These are phyloP conservation scores for Onygenales sp. DNA, from an alignment of 2,329 filamentous ascomycete species.

Conservation along the genomic window DNA sequence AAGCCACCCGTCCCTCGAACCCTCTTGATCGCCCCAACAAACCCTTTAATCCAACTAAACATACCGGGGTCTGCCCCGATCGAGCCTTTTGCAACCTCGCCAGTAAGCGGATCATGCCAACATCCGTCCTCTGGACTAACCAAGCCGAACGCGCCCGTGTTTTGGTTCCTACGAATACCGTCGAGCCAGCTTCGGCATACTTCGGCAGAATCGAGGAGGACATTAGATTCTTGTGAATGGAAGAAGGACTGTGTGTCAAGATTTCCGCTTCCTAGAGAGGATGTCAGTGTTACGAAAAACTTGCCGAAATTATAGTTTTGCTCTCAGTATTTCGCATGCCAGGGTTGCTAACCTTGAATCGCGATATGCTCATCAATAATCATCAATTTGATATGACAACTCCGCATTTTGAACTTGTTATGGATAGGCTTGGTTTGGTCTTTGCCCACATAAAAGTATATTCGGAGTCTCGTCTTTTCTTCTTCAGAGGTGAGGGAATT, in stretches of 20 bases:
- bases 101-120: conserved; percentile 47
- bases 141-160: conserved; percentile 51
- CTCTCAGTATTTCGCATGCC: neutral
- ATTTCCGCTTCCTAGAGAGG: conserved; percentile 52
- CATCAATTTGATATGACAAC: conserved; percentile 69
- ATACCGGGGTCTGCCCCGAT: conserved; percentile 45
- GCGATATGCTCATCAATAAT: conserved; percentile 60
- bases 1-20: conserved; percentile 50
- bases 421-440: conserved; percentile 61
- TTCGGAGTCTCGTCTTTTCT: conserved; percentile 44
- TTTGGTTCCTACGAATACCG: conserved; percentile 55
- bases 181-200: conserved; percentile 57
- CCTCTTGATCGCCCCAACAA: conserved; percentile 49
- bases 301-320: neutral
- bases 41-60: conserved; percentile 50
- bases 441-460: conserved; percentile 64
- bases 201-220: conserved; percentile 57
- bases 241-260: conserved; percentile 75
- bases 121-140: conserved; percentile 48
- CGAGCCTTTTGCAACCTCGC: conserved; percentile 39
- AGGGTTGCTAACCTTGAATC: conserved; percentile 44
- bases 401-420: conserved; percentile 54
- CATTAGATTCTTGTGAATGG: conserved; percentile 67
- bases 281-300: neutral
- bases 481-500: conserved; percentile 42